Evolutionary conservation across 306 rosid species (phyloP), one percentile per base, ranked within the genome.

Genomic region (Vigna nakashimae): DNA sequence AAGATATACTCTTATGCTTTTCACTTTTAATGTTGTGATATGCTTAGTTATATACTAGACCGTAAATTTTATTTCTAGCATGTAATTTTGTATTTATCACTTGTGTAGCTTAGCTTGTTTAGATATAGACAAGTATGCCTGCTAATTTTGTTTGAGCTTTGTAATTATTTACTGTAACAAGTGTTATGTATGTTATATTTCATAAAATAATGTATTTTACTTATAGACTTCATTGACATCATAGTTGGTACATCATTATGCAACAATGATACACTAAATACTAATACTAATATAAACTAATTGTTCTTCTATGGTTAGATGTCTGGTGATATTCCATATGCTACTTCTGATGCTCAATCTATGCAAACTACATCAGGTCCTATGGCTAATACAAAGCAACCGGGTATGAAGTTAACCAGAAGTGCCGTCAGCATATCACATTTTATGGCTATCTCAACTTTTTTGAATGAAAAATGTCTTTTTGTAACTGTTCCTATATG

Each of bases 271-370:
- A 2, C 14, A 56, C 36, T 24, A 36, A 50, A 9, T 42, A 65
- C 49, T 26, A 50, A 40, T 66, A 51, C 34, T 69, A 59, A 42
- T 42, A 42, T 42, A 42, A 9, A 55, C 58, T 26, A 15, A 78
- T 62, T 69, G 32, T 55, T 13, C 58, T 69, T 50, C 30, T 74
- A 49, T 78, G 49, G 43, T 72, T 81, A 94, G 98, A 77, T 90
- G 75, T 94, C 97, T 52, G 92, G 97, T 56, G 98, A 92, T 78
- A 84, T 90, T 86, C 97, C 91, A 16, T 87, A 85, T 87, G 90
- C 89, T 43, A 87, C 92, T 30, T 90, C 97, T 14, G 98, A 91
- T 63, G 85, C 87, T 80, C 97, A 90, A 69, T 92, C 97, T 75
- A 87, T 86, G 62, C 86, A 93, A 75, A 90, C 94, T 3, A 86